phyloP scores from a whole-genome alignment of 129 eudicot species.

The Flaveria bidentis region DNA sequence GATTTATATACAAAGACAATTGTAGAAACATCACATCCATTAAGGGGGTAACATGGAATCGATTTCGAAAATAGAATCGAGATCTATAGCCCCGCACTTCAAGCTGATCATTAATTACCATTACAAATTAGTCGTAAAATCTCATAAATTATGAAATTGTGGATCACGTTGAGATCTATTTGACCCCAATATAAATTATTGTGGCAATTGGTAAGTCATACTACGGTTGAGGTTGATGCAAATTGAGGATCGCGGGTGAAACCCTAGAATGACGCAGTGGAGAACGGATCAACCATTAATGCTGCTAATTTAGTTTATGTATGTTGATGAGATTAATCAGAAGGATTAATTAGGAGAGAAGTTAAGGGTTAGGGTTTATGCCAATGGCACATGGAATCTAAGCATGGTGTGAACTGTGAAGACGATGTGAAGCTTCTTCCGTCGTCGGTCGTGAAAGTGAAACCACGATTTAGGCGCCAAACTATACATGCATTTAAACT shows the following conservation, averaged over 20 bases:
- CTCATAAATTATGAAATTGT: slow-evolving; percentile 15
- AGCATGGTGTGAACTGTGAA: slow-evolving; percentile 25
- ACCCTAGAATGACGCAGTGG: slow-evolving; percentile 61
- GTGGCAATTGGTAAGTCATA: slow-evolving; percentile 18
- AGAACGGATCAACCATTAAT: slow-evolving; percentile 63
- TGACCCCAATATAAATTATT: slow-evolving; percentile 38
- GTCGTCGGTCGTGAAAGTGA: not conserved
- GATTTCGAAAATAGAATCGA: slow-evolving; percentile 32
- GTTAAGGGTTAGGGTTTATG: slow-evolving; percentile 25
- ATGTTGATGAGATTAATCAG: not conserved
- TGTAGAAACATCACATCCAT: slow-evolving; percentile 21
- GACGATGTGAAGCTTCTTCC: slow-evolving; percentile 29
- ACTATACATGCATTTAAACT: not conserved
- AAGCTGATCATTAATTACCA: slow-evolving; percentile 37
- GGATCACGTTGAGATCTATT: slow-evolving; percentile 33
- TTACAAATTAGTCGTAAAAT: not conserved
- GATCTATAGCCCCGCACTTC: slow-evolving; percentile 61
- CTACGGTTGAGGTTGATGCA: slow-evolving; percentile 2
- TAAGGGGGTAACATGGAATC: slow-evolving; percentile 48
- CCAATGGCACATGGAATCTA: slow-evolving; percentile 25
- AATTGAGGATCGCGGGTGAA: slow-evolving; percentile 44
- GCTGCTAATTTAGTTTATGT: not conserved
- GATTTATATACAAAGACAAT: slow-evolving; percentile 35
- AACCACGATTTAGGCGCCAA: slow-evolving; percentile 10
- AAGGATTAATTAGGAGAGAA: slow-evolving; percentile 5